Evolutionary conservation across 352 stramenopile genomes (phyloP), one percentile per base, ranked within the genome.

Genomic region (Pythium brachiatum): DNA sequence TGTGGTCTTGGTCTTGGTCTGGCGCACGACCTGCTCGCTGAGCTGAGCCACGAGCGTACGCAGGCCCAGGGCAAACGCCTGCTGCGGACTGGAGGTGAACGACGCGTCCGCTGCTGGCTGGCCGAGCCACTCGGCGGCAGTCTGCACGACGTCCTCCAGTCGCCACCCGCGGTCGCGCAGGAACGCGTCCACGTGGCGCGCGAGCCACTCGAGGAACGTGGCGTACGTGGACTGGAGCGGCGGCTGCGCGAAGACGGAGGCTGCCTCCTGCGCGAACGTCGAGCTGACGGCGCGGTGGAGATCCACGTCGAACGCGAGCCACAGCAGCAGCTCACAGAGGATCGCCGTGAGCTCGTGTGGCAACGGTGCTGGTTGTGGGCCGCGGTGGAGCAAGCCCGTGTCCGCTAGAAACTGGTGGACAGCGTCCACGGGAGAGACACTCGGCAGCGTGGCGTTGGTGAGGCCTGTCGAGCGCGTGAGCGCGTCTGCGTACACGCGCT

Each of bases 251-350:
- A 53, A 43, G 12, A 53, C 26, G 8, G 41, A 43, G 4, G 15
- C 27, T 5, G 53, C 53, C 11, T 59, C 53, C 7, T 51, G 53
- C 21, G 53, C 36, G 53, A 59, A 20, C 3, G 41, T 61, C 7
- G 41, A 20, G 55, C 39, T 34, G 41, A 61, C 41, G 2, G 41
- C 41, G 7, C 39, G 55, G 18, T 61, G 55, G 41, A 61, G 43
- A 9, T 61, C 55, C 26, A 53, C 43, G 55, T 61, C 55, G 27
- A 61, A 61, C 27, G 55, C 39, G 27, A 61, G 55, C 55, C 55
- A 61, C 20, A 59, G 53, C 36, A 59, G 53, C 53, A 59, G 23
- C 53, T 59, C 53, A 31, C 36, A 51, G 11, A 59, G 36, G 16
- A 59, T 59, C 36, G 53, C 53, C 23, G 38, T 48, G 36, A 59